Conservation (phyloP, 1,139 yeast species). For the Yamadazyma triangularis region DNA sequence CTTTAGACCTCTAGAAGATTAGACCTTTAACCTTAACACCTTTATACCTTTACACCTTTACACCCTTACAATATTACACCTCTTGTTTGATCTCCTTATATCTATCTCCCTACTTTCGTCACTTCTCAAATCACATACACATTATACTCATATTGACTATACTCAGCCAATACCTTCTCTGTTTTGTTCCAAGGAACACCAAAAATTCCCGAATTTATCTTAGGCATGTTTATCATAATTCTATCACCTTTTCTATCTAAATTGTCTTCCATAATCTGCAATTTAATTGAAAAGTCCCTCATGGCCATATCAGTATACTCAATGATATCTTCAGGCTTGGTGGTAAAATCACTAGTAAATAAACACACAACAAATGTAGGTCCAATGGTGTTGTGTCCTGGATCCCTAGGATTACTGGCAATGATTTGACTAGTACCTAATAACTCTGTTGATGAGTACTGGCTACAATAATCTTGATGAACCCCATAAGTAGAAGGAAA, state of each 20-base stretch:
- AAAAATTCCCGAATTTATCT: slow-evolving; percentile 76
- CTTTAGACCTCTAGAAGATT: no score
- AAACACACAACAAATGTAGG: slow-evolving; percentile 52
- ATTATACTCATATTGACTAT: neutral
- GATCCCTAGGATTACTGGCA: slow-evolving; percentile 24
- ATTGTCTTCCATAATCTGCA: slow-evolving; percentile 15
- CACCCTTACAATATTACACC: no score
- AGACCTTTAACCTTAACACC: no score
- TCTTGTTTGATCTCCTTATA: no score
- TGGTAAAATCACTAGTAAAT: slow-evolving; percentile 57
- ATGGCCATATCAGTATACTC: slow-evolving; percentile 46
- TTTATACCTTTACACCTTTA: no score
- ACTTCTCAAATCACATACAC: neutral
- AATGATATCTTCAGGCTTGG: slow-evolving; percentile 36
- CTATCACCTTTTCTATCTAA: slow-evolving; percentile 11
- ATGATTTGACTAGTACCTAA: slow-evolving; percentile 55
- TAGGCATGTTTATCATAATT: slow-evolving; percentile 52
- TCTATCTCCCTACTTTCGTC: no score
- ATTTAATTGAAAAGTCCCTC: slow-evolving; percentile 38
- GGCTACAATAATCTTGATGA: slow-evolving; percentile 47
- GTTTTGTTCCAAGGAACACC: slow-evolving; percentile 76
- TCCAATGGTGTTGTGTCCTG: slow-evolving; percentile 22
- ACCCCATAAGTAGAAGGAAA: slow-evolving; percentile 49
- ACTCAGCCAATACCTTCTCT: slow-evolving; percentile 37
- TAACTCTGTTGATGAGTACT: slow-evolving; percentile 24